These are phyloP conservation scores for Leptodontidium sp. DNA, from an alignment of 2,329 filamentous ascomycete genomes.

Conservation along the genomic window DNA sequence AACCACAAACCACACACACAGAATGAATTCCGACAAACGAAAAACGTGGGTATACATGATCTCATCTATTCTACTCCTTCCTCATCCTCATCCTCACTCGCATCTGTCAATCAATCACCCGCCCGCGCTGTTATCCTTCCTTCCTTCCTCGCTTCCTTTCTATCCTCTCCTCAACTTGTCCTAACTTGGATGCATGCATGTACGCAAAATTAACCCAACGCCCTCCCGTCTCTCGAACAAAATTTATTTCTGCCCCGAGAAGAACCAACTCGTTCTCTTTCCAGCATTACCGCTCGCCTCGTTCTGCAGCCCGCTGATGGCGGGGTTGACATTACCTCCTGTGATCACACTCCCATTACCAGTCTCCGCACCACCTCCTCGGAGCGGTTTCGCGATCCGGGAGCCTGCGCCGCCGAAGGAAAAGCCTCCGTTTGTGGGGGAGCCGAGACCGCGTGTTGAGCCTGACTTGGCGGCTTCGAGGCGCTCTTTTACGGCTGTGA, in stretches of 20 bases:
- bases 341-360: neutral
- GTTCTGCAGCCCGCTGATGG: conserved; percentile 66
- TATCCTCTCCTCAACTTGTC: neutral
- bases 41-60: conserved; percentile 44
- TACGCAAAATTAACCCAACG: neutral
- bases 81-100: neutral
- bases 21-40: conserved; percentile 28
- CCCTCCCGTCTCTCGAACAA: neutral
- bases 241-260: conserved; percentile 47
- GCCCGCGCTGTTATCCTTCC: neutral
- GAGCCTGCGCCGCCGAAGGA: conserved; percentile 72
- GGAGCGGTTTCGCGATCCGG: conserved; percentile 74
- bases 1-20: neutral
- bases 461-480: conserved; percentile 94
- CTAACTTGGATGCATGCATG: neutral
- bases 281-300: conserved; percentile 49
- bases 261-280: conserved; percentile 48
- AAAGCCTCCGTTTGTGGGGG: conserved; percentile 70
- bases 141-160: neutral
- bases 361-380: conserved; percentile 64
- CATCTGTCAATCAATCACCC: too few species aligned
- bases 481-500: conserved; percentile 96
- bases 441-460: conserved; percentile 83
- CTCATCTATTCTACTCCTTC: conserved; percentile 31
- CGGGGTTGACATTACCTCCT: conserved; percentile 54